Evolutionary conservation across 345 rosid species (phyloP).

Genomic region (Corchorus capsularis): DNA sequence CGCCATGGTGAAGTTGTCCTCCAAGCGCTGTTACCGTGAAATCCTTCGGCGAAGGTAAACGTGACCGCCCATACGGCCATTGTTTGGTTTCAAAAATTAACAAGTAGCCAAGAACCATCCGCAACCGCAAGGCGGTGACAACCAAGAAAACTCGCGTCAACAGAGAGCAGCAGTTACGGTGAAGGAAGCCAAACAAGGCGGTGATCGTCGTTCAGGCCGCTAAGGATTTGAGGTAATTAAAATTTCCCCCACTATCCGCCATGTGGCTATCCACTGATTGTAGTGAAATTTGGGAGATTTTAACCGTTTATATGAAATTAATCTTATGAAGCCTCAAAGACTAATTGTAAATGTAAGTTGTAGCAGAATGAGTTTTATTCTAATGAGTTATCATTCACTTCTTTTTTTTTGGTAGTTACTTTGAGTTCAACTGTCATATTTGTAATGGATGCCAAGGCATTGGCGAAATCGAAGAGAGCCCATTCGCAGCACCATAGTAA

Average conservation of each 20-base stretch:
- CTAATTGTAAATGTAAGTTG: neutral
- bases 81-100: no score
- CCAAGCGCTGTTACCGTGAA: no score
- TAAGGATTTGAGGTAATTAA: neutral
- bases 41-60: no score
- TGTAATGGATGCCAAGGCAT: constrained; percentile 70
- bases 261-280: no score
- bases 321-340: neutral
- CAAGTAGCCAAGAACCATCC: no score
- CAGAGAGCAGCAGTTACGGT: no score
- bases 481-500: constrained; percentile 70
- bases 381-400: neutral
- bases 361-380: neutral
- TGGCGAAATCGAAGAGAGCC: constrained; percentile 89
- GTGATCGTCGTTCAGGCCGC: no score
- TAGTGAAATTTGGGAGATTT: neutral
- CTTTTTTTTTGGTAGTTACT: neutral
- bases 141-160: neutral
- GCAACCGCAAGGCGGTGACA: no score
- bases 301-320: neutral
- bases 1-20: no score
- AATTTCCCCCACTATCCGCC: neutral
- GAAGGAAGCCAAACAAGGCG: no score
- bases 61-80: no score
- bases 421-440: neutral